A percentile compares a stretch with the other conserved stretches of the same genome.
These are phyloP conservation scores for Pseudomassariella vexata DNA, from an alignment of 2,329 filamentous ascomycete genomes.

Conservation along the genomic window DNA sequence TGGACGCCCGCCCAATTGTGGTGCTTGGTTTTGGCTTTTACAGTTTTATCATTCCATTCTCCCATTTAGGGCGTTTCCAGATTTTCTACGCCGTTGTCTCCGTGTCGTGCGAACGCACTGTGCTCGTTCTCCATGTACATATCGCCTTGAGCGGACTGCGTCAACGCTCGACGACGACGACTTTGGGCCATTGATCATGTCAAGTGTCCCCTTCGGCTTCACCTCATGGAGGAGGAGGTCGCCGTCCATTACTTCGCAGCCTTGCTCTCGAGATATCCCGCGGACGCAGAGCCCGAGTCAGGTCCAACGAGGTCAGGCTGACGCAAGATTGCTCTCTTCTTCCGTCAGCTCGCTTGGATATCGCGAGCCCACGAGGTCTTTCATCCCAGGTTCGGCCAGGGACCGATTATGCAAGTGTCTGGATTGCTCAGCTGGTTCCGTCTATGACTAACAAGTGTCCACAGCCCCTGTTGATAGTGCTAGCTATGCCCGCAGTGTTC, in stretches of 20 bases:
- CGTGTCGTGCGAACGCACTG: too few relatives aligned
- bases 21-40: too few relatives aligned
- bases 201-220: slow-evolving; percentile 39
- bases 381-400: slow-evolving; percentile 60
- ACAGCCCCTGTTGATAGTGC: slow-evolving; percentile 58
- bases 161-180: too few relatives aligned
- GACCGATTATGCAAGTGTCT: slow-evolving; percentile 47
- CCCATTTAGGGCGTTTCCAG: too few relatives aligned
- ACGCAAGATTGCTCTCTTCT: slow-evolving; percentile 21
- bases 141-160: too few relatives aligned
- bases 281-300: slow-evolving; percentile 17
- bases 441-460: slow-evolving; percentile 10
- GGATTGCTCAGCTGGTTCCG: slow-evolving; percentile 1
- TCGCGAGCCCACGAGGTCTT: slow-evolving; percentile 65
- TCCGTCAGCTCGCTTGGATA: slow-evolving; percentile 36
- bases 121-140: too few relatives aligned
- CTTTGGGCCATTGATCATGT: slow-evolving; percentile 36
- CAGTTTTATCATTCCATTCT: too few relatives aligned
- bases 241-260: slow-evolving; percentile 22
- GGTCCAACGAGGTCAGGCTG: slow-evolving; percentile 11
- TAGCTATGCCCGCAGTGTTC: slow-evolving; percentile 71
- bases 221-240: slow-evolving; percentile 42
- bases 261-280: slow-evolving; percentile 25
- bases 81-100: too few relatives aligned
- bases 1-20: too few relatives aligned